Evolutionary conservation across 768 basidiomycete species (phyloP).

Genomic region (Suillus decipiens): DNA sequence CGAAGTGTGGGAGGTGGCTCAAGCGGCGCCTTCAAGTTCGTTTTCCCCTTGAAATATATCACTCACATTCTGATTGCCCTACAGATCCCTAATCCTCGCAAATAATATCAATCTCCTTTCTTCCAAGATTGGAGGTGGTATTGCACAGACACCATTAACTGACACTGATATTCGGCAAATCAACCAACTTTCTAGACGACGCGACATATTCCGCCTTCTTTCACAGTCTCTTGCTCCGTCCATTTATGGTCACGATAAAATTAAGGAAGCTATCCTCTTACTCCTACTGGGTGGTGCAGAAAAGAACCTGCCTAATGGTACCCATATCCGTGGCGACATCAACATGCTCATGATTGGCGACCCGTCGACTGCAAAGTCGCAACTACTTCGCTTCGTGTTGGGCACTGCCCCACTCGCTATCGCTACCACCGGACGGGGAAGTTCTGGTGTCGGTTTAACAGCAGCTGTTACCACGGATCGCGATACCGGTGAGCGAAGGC

Average conservation of each 20-base stretch:
- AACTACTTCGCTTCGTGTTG: slow-evolving; percentile 93
- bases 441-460: slow-evolving; percentile 98
- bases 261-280: slow-evolving; percentile 91
- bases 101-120: slow-evolving; percentile 95
- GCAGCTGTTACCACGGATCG: slow-evolving; percentile 98
- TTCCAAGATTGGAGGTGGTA: slow-evolving; percentile 92
- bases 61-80: slow-evolving; percentile 19
- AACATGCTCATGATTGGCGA: slow-evolving; percentile 99
- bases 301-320: slow-evolving; percentile 96
- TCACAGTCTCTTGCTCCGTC: slow-evolving; percentile 96
- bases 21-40: slow-evolving; percentile 90
- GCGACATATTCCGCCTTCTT: slow-evolving; percentile 83
- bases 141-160: slow-evolving; percentile 89
- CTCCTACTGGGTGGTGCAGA: slow-evolving; percentile 95
- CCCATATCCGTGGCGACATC: slow-evolving; percentile 99
- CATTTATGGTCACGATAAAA: slow-evolving; percentile 94
- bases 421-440: slow-evolving; percentile 96
- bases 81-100: slow-evolving; percentile 87
- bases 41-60: slow-evolving; percentile 12
- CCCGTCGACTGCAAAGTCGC: slow-evolving; percentile 97
- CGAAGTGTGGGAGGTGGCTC: slow-evolving; percentile 92
- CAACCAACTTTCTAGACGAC: slow-evolving; percentile 88
- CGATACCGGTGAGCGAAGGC: slow-evolving; percentile 94
- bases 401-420: slow-evolving; percentile 96
- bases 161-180: slow-evolving; percentile 95